These are phyloP conservation scores for Sarocladium brachiariae DNA, from an alignment of 2,329 filamentous ascomycete genomes.

Conservation along the genomic window DNA sequence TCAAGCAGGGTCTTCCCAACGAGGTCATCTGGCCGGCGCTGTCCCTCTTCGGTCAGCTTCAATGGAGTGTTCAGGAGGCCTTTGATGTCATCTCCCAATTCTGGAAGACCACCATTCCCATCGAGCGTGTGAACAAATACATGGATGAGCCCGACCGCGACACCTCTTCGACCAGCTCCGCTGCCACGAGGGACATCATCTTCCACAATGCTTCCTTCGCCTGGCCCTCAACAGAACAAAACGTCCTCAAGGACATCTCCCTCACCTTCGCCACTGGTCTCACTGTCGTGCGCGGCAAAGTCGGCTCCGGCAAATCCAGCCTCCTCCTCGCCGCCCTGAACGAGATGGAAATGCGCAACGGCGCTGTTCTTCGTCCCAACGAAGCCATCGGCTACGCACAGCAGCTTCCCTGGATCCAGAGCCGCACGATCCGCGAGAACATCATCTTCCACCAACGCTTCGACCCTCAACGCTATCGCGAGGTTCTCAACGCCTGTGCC, in stretches of 20 bases:
- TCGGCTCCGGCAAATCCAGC: constrained; percentile 56
- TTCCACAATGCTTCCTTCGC: constrained; percentile 65
- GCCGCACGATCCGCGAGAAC: constrained; percentile 58
- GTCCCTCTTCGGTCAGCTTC: constrained; percentile 71
- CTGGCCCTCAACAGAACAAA: constrained; percentile 63
- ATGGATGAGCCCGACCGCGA: constrained; percentile 80
- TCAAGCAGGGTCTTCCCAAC: constrained; percentile 61
- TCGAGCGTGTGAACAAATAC: constrained; percentile 76
- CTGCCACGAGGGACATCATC: constrained; percentile 33
- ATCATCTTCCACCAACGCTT: constrained; percentile 55
- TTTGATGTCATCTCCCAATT: constrained; percentile 69
- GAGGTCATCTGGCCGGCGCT: constrained; percentile 84
- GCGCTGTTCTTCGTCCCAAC: constrained; percentile 37
- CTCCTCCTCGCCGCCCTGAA: constrained; percentile 52
- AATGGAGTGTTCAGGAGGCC: constrained; percentile 65
- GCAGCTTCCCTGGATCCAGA: constrained; percentile 59
- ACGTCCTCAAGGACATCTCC: constrained; percentile 41
- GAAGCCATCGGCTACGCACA: constrained; percentile 49
- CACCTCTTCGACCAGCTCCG: constrained; percentile 32
- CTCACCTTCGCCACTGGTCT: constrained; percentile 43
- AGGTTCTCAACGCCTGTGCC: constrained; percentile 55
- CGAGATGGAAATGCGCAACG: constrained; percentile 59
- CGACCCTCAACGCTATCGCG: constrained; percentile 48
- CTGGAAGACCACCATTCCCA: constrained; percentile 76
- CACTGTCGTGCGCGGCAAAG: constrained; percentile 50